These are phyloP conservation scores for Taiwanofungus camphoratus DNA, from an alignment of 1,284 basidiomycete genomes.

Conservation along the genomic window DNA sequence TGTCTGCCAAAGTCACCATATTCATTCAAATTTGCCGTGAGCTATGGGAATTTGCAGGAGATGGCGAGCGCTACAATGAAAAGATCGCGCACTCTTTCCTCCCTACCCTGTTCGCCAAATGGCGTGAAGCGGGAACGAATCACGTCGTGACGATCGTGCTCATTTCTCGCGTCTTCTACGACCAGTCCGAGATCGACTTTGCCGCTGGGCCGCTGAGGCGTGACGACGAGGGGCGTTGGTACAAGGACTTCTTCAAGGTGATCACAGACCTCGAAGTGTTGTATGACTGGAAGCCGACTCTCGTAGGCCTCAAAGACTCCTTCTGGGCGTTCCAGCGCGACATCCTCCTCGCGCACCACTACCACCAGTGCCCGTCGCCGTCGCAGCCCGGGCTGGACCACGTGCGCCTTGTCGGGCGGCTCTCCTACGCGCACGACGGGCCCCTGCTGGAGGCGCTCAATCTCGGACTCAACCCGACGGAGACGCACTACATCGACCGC, in stretches of 20 bases:
- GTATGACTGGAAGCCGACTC: slow-evolving; percentile 81
- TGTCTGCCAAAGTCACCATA: slow-evolving; percentile 87
- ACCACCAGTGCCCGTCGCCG: slow-evolving; percentile 53
- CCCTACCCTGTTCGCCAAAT: slow-evolving; percentile 77
- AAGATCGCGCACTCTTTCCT: slow-evolving; percentile 94
- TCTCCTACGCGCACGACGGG: slow-evolving; percentile 90
- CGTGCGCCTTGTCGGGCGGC: slow-evolving; percentile 69
- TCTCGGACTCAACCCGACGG: slow-evolving; percentile 87
- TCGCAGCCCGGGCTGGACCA: slow-evolving; percentile 36
- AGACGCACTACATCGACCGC: slow-evolving; percentile 94
- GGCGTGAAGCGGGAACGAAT: slow-evolving; percentile 81
- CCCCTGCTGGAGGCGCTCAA: slow-evolving; percentile 95
- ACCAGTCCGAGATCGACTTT: slow-evolving; percentile 75
- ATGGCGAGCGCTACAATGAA: slow-evolving; percentile 94
- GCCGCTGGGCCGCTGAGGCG: slow-evolving; percentile 68
- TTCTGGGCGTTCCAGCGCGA: slow-evolving; percentile 87
- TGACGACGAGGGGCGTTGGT: slow-evolving; percentile 73
- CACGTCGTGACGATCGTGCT: slow-evolving; percentile 94
- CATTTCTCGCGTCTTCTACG: slow-evolving; percentile 92
- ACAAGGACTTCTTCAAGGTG: slow-evolving; percentile 96
- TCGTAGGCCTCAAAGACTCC: slow-evolving; percentile 83
- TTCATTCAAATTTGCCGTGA: slow-evolving; percentile 96
- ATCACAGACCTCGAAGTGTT: slow-evolving; percentile 90
- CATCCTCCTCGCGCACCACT: slow-evolving; percentile 82
- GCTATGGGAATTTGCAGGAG: slow-evolving; percentile 96